phyloP scores from a whole-genome alignment of 2,329 filamentous ascomycete species.

The Blumeriella jaapii region DNA sequence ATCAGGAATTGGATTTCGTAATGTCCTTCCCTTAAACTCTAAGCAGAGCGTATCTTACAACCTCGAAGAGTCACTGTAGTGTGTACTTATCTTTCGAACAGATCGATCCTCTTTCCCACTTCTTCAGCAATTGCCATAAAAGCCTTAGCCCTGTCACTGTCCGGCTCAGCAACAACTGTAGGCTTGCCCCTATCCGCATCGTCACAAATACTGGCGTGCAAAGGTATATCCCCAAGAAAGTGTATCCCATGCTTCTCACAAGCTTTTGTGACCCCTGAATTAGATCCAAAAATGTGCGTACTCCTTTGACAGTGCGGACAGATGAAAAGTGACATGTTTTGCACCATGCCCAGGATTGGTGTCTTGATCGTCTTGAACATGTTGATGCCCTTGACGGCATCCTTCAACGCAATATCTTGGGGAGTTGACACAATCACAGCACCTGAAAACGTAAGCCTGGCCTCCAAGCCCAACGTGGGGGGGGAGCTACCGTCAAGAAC shows the following conservation, averaged over 20 bases:
- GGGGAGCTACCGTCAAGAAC: conserved; percentile 58
- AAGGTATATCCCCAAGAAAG: conserved; percentile 79
- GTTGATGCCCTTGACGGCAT: conserved; percentile 82
- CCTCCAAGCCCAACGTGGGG: conserved; percentile 1
- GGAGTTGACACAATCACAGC: conserved; percentile 86
- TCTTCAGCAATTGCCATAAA: conserved; percentile 60
- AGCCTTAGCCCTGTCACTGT: conserved; percentile 56
- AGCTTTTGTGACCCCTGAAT: conserved; percentile 51
- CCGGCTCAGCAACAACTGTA: conserved; percentile 78
- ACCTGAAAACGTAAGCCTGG: conserved; percentile 33
- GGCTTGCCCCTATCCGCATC: conserved; percentile 82
- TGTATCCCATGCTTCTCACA: conserved; percentile 63
- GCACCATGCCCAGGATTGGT: conserved; percentile 74
- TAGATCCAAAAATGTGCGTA: conserved; percentile 63
- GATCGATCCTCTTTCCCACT: conserved; percentile 28
- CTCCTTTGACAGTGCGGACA: conserved; percentile 68
- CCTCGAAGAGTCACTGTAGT: too few species aligned
- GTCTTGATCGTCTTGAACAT: conserved; percentile 76
- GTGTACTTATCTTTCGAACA: conserved; percentile 17
- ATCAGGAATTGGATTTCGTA: too few species aligned
- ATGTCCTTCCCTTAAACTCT: too few species aligned
- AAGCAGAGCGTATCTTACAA: too few species aligned
- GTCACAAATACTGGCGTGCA: conserved; percentile 77
- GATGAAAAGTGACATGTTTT: conserved; percentile 81
- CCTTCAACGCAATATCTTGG: conserved; percentile 83